Evolutionary conservation across 495 filamentous ascomycete genomes (phyloP), one percentile per base, ranked within the genome.

Genomic region (Aspergillus wentii): DNA sequence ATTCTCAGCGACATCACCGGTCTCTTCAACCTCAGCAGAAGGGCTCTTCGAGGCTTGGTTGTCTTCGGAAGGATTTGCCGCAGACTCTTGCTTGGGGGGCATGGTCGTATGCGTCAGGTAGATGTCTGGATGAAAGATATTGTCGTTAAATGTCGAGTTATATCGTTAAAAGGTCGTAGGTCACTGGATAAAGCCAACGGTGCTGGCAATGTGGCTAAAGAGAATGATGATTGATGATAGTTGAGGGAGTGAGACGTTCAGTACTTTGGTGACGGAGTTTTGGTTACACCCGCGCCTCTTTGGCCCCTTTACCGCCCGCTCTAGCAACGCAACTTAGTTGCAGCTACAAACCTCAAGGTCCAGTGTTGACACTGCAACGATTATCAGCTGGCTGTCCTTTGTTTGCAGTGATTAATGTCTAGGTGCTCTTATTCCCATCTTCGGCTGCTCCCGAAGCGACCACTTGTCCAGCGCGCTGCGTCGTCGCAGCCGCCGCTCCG

Each of bases 401-500:
- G n/a, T n/a, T 28, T 13, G 13, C 25, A 9, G 13, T 13, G 4
- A 2, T 28, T 10, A 10, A 4, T 28, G 13, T 30, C 14, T 8
- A 13, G 11, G 27, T 13, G 9, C 2, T 14, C 9, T 1, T 32
- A 32, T 27, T 33, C 9, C 25, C 30, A 32, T 18, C 17, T 14
- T 34, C 16, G 17, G 25, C 31, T 15, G 26, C 17, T 21, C 20
- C 27, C 27, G 18, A 25, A 9, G 11, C 41, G 37, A 32, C 27
- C 9, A n/a, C 3, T 26, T 8, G 16, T 5, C 18, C 3, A n/a
- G n/a, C n/a, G n/a, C 8, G 13, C 25, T 44, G 15, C 42, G 34
- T 16, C 44, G 27, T 37, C 21, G 22, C 30, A 21, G 8, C 34
- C 37, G 33, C 21, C 26, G 3, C 16, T 33, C 23, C 44, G 51